Percentiles rank a stretch among this genome's conserved stretches.
phyloP scores from a whole-genome alignment of 345 rosid species.

The Populus ilicifolia region DNA sequence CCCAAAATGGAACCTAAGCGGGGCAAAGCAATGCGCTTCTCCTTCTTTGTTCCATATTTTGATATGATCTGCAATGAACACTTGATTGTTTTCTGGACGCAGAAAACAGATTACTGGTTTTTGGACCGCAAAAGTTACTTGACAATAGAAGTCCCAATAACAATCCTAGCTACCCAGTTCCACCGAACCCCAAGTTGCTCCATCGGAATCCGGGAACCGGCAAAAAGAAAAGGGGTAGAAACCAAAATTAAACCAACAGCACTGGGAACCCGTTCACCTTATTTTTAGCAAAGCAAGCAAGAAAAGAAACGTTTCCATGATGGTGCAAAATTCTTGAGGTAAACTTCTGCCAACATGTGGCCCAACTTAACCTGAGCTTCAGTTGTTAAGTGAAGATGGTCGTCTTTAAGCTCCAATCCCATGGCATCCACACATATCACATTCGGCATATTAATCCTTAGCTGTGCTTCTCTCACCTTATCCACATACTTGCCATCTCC shows the following conservation, averaged over 20 bases:
- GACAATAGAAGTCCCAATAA: too few relatives aligned
- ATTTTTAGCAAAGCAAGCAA: not conserved
- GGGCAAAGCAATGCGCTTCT: too few relatives aligned
- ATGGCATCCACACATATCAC: slow-evolving; percentile 73
- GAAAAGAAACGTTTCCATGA: not conserved
- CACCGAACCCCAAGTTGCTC: not conserved
- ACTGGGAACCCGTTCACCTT: not conserved
- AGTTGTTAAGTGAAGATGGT: slow-evolving; percentile 74
- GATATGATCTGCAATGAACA: too few relatives aligned
- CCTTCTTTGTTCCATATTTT: too few relatives aligned
- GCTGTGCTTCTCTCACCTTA: slow-evolving; percentile 71
- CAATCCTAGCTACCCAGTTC: too few relatives aligned
- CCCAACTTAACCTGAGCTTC: slow-evolving; percentile 69
- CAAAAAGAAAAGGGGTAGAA: not conserved
- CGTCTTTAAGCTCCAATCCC: slow-evolving; percentile 62
- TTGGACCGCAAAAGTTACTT: too few relatives aligned
- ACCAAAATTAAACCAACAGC: not conserved
- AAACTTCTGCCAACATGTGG: slow-evolving; percentile 63
- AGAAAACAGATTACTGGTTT: too few relatives aligned
- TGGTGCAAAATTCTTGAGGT: slow-evolving; percentile 35
- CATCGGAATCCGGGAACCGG: not conserved
- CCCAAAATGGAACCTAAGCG: too few relatives aligned
- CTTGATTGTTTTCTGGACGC: too few relatives aligned
- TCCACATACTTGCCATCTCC: slow-evolving; percentile 66
- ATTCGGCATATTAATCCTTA: slow-evolving; percentile 47